Conservation (phyloP, 306 rosid species). For the Cercis canadensis region DNA sequence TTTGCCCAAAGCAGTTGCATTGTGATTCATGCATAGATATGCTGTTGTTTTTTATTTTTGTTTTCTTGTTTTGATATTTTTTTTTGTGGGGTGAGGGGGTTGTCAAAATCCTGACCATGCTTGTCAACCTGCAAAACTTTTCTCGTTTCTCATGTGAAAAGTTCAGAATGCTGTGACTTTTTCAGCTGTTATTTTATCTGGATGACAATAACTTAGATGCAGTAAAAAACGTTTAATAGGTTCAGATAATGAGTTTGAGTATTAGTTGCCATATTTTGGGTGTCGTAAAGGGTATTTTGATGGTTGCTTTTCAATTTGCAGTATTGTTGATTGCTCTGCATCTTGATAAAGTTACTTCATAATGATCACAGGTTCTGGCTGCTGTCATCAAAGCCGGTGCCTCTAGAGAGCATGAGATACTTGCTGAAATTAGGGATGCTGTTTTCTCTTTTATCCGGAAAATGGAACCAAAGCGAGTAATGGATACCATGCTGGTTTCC, state of each 20-base stretch:
- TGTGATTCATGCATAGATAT: conserved; percentile 19
- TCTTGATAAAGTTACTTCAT: conserved; percentile 8
- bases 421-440: conserved; percentile 93
- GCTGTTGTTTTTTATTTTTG: neutral
- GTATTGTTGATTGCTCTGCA: conserved; percentile 15
- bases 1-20: conserved; percentile 22
- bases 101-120: conserved; percentile 1
- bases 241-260: conserved; percentile 6
- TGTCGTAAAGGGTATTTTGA: neutral
- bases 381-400: conserved; percentile 99
- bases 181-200: neutral
- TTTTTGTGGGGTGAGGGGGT: neutral
- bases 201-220: neutral
- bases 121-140: neutral
- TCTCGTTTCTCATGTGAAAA: neutral
- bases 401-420: conserved; percentile 98
- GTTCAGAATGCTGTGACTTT: neutral
- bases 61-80: neutral
- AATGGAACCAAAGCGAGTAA: conserved; percentile 95
- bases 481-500: conserved; percentile 99
- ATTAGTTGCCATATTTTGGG: conserved; percentile 15
- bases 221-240: neutral
- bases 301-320: neutral
- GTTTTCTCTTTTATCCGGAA: conserved; percentile 92
- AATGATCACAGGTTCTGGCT: conserved; percentile 77